Evolutionary conservation across 1,284 basidiomycete genomes (phyloP), one percentile per base, ranked within the genome.

Genomic region (Cutaneotrichosporon sp.): DNA sequence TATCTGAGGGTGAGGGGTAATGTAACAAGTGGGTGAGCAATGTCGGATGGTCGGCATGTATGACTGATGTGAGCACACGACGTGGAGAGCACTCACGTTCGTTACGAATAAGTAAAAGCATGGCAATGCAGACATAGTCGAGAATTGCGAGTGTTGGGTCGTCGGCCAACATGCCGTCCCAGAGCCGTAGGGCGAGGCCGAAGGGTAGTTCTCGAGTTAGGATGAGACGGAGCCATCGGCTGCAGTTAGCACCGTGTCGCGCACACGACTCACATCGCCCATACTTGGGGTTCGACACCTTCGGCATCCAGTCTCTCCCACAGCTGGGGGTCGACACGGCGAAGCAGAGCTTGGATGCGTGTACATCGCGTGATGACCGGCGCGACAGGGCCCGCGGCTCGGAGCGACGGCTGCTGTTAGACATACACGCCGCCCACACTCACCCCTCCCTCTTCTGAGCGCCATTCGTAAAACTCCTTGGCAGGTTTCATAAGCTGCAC

Each of bases 271-370:
- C 72, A 91, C 87, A 96, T 91, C 52, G 89, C 90, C 76, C 90
- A 97, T 42, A 96, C 87, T 70, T 96, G 92, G 6, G 91, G 89
- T 71, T 97, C 92, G 39, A 96, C 85, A 3, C 86, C 87, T 31
- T 84, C 81, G 27, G 79, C 80, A 60, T 88, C 84, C 75, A 96
- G 79, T 37, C 81, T 79, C 57, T 82, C 81, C 79, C 84, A 87
- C 20, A 96, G 75, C 38, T 83, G 74, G n/a, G 88, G 88, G 70
- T 97, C 92, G 33, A 88, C 82, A n/a, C 79, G 79, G 64, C 84
- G 82, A 20, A 94, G 78, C 27, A 87, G 79, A 0, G 81, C 80
- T 63, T 94, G 90, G 35, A 96, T 82, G 41, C 81, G 79, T 61
- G 85, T 84, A 66, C 89, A 92, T 2, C 84, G 81, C 51, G 82